Evolutionary conservation across 306 rosid genomes (phyloP), one percentile per base, ranked within the genome.

Genomic region (Mimosa pudica): DNA sequence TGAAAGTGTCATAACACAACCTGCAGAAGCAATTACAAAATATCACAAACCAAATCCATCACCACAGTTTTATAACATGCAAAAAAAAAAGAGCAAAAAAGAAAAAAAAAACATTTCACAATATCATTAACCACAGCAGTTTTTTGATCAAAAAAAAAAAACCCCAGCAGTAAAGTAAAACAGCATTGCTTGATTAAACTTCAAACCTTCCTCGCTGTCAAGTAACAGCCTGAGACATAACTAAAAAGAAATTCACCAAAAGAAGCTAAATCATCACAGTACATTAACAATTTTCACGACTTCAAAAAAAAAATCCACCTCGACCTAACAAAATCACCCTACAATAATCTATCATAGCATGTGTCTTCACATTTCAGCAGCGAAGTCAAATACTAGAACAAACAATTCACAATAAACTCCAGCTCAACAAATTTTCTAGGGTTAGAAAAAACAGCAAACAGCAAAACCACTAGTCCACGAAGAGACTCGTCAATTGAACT

Each of bases 1-100:
- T 90, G 91, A 86, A 85, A 74, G 69, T 62, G 5, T 79, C 83
- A 69, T 83, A 79, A 81, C 78, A 82, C 70, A 80, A 83, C 87
- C 85, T 87, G 80, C 35, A 82, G 11, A 20, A 85, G 38, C 61
- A 52, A 75, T 65, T 8, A 38, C 5, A 18, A 68, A 73, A 38
- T 0, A 38, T 38, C 42, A 38, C 4, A 5, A 38, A 38, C 42
- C 4, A 38, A 38, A 69, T 64, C 63, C 74, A 58, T 88, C 77
- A 86, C 79, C 55, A 20, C 42, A n/a, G 63, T 64, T 77, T 70
- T 4, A 5, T 2, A 46, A 20, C 45, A 46, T 11, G 33, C 41
- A 45, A 10, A 24, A 24, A 24, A 24, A 1, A 24, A 24, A 24
- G n/a, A n/a, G 33, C 41, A 45, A 10, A 24, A 24, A 24, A 24